Percentiles rank a stretch among this genome's conserved stretches.
Evolutionary conservation across 129 eudicot genomes (phyloP).

Genomic region (Centaurea solstitialis): DNA sequence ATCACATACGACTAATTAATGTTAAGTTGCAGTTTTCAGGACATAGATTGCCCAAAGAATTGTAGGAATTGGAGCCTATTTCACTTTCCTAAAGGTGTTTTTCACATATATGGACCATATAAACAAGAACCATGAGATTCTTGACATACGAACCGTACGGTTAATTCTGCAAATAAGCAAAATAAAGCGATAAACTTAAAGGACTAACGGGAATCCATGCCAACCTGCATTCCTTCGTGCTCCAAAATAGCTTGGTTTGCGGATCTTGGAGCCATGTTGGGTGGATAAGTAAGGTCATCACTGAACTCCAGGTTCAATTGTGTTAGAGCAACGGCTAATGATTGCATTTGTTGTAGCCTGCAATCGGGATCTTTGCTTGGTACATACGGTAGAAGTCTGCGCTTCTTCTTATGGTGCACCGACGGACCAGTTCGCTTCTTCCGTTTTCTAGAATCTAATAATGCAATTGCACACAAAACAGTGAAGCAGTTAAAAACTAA

Average conservation of each 20-base stretch:
- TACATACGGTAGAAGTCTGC: conserved; percentile 49
- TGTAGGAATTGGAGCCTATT: not conserved
- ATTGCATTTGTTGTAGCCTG: conserved; percentile 55
- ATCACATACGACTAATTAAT: not conserved
- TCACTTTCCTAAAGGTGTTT: not conserved
- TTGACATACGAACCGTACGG: not conserved
- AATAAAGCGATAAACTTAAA: not conserved
- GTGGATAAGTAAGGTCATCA: conserved; percentile 57
- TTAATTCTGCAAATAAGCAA: not conserved
- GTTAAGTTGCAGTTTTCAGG: not conserved
- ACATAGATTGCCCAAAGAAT: not conserved
- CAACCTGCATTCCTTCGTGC: conserved; percentile 81
- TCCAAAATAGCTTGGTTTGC: conserved; percentile 65
- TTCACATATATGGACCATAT: not conserved
- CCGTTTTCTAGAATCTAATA: conserved; percentile 56
- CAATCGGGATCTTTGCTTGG: conserved; percentile 52
- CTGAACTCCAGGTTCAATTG: conserved; percentile 50
- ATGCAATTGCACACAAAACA: conserved; percentile 1
- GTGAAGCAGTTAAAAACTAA: not conserved
- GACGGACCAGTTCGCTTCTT: conserved; percentile 46
- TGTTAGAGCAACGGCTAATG: conserved; percentile 60
- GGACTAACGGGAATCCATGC: not conserved
- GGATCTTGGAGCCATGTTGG: conserved; percentile 66
- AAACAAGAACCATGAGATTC: not conserved
- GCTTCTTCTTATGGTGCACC: conserved; percentile 56